Percentiles rank a stretch among this genome's conserved stretches.
Evolutionary conservation across 2,329 filamentous ascomycete species (phyloP).

Genomic region (Bipolaris oryzae): DNA sequence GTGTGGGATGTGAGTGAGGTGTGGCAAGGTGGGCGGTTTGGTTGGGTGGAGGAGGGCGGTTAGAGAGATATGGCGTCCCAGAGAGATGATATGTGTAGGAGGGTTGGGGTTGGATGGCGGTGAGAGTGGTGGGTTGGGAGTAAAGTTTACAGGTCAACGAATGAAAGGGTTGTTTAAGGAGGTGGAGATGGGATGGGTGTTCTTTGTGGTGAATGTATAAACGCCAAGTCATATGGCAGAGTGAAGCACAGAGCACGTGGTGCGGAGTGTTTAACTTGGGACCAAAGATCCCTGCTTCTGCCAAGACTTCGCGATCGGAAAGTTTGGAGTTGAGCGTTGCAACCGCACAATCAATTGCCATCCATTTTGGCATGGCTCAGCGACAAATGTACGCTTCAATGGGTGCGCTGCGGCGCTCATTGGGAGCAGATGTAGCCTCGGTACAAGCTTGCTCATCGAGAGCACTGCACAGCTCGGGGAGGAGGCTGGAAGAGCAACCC

Average conservation of each 20-base stretch:
- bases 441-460: conserved; percentile 29
- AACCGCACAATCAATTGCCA: conserved; percentile 19
- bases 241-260: conserved; percentile 20
- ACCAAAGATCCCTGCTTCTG: conserved; percentile 27
- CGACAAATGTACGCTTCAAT: conserved; percentile 44
- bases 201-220: background rate
- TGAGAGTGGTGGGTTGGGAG: background rate
- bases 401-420: conserved; percentile 35
- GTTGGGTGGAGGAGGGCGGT: background rate
- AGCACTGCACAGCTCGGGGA: conserved; percentile 35
- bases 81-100: background rate
- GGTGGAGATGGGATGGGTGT: conserved; percentile 5
- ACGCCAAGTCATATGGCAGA: background rate
- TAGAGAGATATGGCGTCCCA: background rate
- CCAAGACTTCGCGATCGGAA: conserved; percentile 38
- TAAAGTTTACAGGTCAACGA: background rate
- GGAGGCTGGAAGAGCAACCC: conserved; percentile 32
- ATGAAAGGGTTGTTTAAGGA: background rate
- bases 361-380: conserved; percentile 42
- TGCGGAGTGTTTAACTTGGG: conserved; percentile 3
- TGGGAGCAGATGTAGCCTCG: conserved; percentile 26
- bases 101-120: background rate
- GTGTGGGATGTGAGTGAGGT: background rate
- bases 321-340: conserved; percentile 28
- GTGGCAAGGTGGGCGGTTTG: background rate